These are phyloP conservation scores for Xylogone sp. DNA, from an alignment of 2,329 filamentous ascomycete species.

Conservation along the genomic window DNA sequence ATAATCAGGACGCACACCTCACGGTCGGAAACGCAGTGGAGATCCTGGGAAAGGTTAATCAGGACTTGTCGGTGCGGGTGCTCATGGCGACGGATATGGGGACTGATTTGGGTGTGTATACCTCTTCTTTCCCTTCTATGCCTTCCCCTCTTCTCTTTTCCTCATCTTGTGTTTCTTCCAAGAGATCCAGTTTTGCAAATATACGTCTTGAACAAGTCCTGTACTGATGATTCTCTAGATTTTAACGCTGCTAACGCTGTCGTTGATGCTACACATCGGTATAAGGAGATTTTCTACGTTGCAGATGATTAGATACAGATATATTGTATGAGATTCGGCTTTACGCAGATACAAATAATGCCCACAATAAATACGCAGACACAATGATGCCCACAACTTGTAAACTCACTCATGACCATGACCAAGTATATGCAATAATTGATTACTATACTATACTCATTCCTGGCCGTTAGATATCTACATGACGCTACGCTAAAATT, in stretches of 20 bases:
- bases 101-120: constrained; percentile 58
- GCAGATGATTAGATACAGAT: neutral
- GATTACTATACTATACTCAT: too few species aligned
- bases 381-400: too few species aligned
- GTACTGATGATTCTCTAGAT: constrained; percentile 47
- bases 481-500: neutral
- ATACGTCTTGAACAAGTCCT: neutral
- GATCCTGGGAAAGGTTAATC: constrained; percentile 75
- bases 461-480: neutral
- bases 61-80: constrained; percentile 68
- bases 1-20: constrained; percentile 63
- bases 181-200: neutral
- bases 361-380: too few species aligned
- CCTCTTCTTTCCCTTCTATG: neutral
- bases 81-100: constrained; percentile 69
- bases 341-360: too few species aligned
- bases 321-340: too few species aligned
- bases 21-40: constrained; percentile 67
- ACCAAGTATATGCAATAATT: too few species aligned
- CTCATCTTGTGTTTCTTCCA: neutral
- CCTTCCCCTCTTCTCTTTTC: constrained; percentile 3
- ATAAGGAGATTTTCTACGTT: constrained; percentile 73
- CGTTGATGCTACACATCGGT: constrained; percentile 79
- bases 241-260: constrained; percentile 72
- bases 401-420: too few species aligned